These are phyloP conservation scores for Pleurotus salmoneostramineus DNA, from an alignment of 768 basidiomycete genomes.

Conservation along the genomic window DNA sequence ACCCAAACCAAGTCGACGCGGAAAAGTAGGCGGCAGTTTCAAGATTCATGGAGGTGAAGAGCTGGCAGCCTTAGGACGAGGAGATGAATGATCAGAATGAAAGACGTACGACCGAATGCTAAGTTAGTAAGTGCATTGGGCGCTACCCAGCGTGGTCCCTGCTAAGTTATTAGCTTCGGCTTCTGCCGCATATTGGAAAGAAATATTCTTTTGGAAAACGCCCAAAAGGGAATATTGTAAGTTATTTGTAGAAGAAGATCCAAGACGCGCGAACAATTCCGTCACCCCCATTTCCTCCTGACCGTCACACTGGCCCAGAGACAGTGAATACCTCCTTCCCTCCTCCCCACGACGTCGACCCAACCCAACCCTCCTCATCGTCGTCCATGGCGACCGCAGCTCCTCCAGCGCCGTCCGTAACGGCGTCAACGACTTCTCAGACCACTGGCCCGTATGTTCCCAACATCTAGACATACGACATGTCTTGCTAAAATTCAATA, in stretches of 20 bases:
- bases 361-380: background rate
- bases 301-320: slow-evolving; percentile 3
- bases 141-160: background rate
- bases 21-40: no score
- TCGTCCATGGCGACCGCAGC: background rate
- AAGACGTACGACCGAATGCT: background rate
- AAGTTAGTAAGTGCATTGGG: background rate
- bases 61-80: background rate
- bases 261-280: background rate
- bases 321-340: background rate
- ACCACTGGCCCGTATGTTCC: background rate
- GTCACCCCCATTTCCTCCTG: slow-evolving; percentile 8
- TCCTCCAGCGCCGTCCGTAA: background rate
- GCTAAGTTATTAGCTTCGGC: slow-evolving; percentile 3
- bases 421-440: background rate
- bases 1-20: no score
- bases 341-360: background rate
- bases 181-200: background rate
- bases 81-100: background rate
- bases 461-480: background rate
- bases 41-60: no score
- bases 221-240: background rate
- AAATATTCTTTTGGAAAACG: slow-evolving; percentile 7
- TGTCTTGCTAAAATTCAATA: background rate
- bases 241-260: slow-evolving; percentile 5